Evolutionary conservation across 768 basidiomycete genomes (phyloP).

Genomic region (Pisolithus orientalis): DNA sequence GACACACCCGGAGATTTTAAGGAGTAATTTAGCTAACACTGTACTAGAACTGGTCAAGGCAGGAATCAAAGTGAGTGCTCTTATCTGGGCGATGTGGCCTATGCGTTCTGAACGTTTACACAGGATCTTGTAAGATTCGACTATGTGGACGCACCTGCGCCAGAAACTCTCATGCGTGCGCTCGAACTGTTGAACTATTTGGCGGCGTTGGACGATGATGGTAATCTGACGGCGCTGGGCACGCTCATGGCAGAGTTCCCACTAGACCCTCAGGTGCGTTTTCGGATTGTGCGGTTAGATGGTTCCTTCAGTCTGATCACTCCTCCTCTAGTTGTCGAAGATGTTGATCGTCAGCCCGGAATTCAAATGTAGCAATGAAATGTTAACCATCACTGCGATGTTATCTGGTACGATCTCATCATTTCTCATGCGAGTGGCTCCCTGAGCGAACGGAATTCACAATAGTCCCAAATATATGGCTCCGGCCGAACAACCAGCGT

Average conservation of each 20-base stretch:
- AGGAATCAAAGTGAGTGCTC: slow-evolving; percentile 67
- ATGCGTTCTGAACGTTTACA: not conserved
- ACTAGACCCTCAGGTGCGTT: slow-evolving; percentile 85
- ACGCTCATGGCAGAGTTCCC: slow-evolving; percentile 97
- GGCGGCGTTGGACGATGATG: slow-evolving; percentile 90
- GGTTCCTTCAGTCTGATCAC: not conserved
- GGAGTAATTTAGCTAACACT: slow-evolving; percentile 89
- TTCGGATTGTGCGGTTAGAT: not conserved
- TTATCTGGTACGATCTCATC: slow-evolving; percentile 59
- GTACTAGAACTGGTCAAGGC: slow-evolving; percentile 92
- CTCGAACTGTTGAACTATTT: slow-evolving; percentile 91
- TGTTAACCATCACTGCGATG: slow-evolving; percentile 94
- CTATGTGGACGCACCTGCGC: slow-evolving; percentile 90
- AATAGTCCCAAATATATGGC: slow-evolving; percentile 84
- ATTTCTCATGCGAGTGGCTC: not conserved
- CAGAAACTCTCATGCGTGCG: slow-evolving; percentile 95
- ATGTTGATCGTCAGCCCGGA: slow-evolving; percentile 93
- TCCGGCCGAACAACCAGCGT: slow-evolving; percentile 81
- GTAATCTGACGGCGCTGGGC: slow-evolving; percentile 82
- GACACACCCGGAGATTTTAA: slow-evolving; percentile 92
- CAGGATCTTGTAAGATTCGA: slow-evolving; percentile 81
- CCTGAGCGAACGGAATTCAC: not conserved
- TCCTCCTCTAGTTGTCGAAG: slow-evolving; percentile 58
- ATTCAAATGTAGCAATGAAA: slow-evolving; percentile 94
- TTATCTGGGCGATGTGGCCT: not conserved